Percentiles rank a stretch among this genome's conserved stretches.
Evolutionary conservation across 192 early-diverging fungal species (phyloP).

Genomic region (Coemansia sp.): DNA sequence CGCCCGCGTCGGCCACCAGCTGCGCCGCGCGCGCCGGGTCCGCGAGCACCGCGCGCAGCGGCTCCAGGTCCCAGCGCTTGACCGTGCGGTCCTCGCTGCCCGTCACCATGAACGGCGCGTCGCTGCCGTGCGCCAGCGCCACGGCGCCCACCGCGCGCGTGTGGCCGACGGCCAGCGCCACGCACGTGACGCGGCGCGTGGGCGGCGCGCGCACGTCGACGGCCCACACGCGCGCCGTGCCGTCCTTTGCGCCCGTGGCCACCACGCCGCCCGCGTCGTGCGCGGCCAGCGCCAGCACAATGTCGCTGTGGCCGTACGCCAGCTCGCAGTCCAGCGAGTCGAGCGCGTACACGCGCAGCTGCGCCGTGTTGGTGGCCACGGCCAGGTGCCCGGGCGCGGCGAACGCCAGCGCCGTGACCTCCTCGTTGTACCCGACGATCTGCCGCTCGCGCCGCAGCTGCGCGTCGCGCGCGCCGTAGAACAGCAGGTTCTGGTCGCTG

Average conservation of each 20-base stretch:
- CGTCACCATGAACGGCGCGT: conserved; percentile 65
- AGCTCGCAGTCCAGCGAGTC: conserved; percentile 75
- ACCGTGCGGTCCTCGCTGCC: conserved; percentile 93
- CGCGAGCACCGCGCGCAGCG: conserved; percentile 34
- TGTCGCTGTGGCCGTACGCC: conserved; percentile 84
- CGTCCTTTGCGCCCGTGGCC: conserved; percentile 90
- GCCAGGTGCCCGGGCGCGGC: conserved; percentile 75
- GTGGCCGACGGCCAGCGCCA: conserved; percentile 81
- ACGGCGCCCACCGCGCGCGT: conserved; percentile 92
- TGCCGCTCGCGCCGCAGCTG: conserved; percentile 65
- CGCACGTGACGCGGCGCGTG: conserved; percentile 56
- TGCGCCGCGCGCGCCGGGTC: conserved; percentile 9
- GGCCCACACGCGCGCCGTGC: conserved; percentile 77
- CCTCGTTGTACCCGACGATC: conserved; percentile 95
- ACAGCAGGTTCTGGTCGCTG: conserved; percentile 86
- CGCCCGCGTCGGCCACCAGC: conserved; percentile 10
- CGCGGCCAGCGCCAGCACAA: conserved; percentile 74
- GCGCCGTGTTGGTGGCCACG: conserved; percentile 90
- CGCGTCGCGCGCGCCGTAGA: conserved; percentile 60
- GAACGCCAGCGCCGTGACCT: conserved; percentile 82
- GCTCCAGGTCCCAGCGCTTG: conserved; percentile 84
- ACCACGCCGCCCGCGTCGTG: conserved; percentile 65
- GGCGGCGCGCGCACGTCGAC: conserved; percentile 59
- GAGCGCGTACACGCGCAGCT: conserved; percentile 83
- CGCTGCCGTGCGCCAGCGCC: conserved; percentile 63